Conservation (phyloP, 2,329 filamentous ascomycete genomes). For the Trichocomaceae sp. region DNA sequence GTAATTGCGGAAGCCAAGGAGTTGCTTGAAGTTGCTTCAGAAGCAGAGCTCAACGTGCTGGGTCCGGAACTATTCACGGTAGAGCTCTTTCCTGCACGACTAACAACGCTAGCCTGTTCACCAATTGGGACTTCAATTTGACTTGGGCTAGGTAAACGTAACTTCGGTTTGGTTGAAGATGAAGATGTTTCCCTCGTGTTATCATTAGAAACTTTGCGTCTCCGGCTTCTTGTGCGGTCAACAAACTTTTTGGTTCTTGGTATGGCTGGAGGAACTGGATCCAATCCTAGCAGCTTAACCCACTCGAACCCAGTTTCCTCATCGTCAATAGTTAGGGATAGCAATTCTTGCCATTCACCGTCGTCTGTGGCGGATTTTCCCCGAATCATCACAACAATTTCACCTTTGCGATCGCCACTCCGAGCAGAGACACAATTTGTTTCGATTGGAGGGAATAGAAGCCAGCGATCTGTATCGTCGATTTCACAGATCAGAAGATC, state of each 20-base stretch:
- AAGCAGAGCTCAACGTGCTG: conserved; percentile 26
- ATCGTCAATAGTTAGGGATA: conserved; percentile 69
- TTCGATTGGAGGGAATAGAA: conserved; percentile 86
- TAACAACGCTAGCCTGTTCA: conserved; percentile 45
- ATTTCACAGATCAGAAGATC: conserved; percentile 91
- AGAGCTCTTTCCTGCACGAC: conserved; percentile 40
- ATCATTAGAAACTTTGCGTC: conserved; percentile 21
- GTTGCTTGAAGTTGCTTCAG: conserved; percentile 21
- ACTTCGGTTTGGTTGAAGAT: conserved; percentile 29
- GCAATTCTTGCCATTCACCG: conserved; percentile 73
- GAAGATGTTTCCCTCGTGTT: conserved; percentile 18
- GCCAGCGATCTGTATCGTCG: conserved; percentile 68
- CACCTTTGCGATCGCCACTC: conserved; percentile 61
- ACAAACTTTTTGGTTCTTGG: conserved; percentile 50
- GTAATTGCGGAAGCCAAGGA: conserved; percentile 29
- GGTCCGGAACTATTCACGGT: conserved; percentile 25
- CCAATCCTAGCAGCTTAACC: conserved; percentile 72
- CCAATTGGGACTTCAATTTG: conserved; percentile 58
- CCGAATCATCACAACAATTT: conserved; percentile 82
- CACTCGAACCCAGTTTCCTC: conserved; percentile 77
- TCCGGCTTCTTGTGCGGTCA: conserved; percentile 34
- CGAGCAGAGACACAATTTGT: conserved; percentile 70
- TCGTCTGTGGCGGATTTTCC: conserved; percentile 53
- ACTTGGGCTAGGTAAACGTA: conserved; percentile 39
- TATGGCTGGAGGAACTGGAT: conserved; percentile 56